Evolutionary conservation across 352 stramenopile genomes (phyloP).

Genomic region (Phytophthora pseudosyringae): DNA sequence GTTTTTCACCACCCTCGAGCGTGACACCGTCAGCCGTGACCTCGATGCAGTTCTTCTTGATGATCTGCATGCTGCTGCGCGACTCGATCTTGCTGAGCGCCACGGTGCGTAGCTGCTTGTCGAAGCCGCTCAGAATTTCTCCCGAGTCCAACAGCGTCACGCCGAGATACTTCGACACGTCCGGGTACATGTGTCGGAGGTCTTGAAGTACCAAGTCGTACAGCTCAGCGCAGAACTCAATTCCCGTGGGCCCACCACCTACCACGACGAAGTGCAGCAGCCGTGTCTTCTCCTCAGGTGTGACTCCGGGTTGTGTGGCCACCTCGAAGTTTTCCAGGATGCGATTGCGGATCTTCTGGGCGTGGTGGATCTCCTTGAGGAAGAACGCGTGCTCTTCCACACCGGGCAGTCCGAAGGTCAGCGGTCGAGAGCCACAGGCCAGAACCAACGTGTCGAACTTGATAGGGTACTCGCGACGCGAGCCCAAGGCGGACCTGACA

Average conservation of each 20-base stretch:
- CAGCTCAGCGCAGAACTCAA: conserved; percentile 96
- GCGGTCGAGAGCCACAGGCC: conserved; percentile 91
- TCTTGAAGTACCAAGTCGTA: conserved; percentile 94
- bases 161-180: conserved; percentile 67
- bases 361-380: conserved; percentile 97
- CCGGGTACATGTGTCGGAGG: conserved; percentile 78
- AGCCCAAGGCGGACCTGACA: conserved; percentile 67
- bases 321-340: conserved; percentile 94
- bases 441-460: conserved; percentile 96
- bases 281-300: conserved; percentile 78
- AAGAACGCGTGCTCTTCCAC: conserved; percentile 95
- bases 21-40: conserved; percentile 65
- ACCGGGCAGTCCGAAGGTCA: conserved; percentile 93
- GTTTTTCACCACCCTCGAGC: conserved; percentile 59
- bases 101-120: conserved; percentile 63
- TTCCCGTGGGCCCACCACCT: conserved; percentile 92
- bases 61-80: conserved; percentile 71
- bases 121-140: conserved; percentile 74
- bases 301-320: conserved; percentile 86
- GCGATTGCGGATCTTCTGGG: conserved; percentile 74
- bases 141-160: conserved; percentile 72
- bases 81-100: conserved; percentile 74
- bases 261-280: conserved; percentile 97
- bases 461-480: conserved; percentile 66
- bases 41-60: conserved; percentile 75